Evolutionary conservation across 768 basidiomycete species (phyloP), one percentile per base, ranked within the genome.

Genomic region (Suillus weaverae): DNA sequence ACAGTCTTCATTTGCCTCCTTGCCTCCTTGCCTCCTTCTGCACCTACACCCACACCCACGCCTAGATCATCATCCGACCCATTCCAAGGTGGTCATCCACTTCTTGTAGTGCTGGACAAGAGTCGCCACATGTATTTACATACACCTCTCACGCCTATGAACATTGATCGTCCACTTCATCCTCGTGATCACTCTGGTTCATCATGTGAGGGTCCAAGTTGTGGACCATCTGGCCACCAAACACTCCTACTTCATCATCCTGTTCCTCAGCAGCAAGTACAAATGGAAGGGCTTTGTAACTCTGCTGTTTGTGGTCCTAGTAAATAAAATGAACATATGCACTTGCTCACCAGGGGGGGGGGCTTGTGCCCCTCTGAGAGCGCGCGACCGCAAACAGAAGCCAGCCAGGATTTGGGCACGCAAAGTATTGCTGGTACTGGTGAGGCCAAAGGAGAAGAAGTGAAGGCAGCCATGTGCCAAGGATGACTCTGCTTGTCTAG

Each of bases 1-100:
- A 75, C 4, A 76, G 74, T 11, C 73, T 81, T 14, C 76, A 85
- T 1, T 26, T 26, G 26, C 26, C 26, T 26, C 26, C 26, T 81
- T n/a, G n/a, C n/a, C n/a, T n/a, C n/a, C n/a, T n/a, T 90, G 4
- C 88, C 89, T 4, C 85, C 86, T 9, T 88, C 89, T 1, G 84
- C 86, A 18, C 82, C 83, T 53, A 26, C 26, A 26, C 26, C 26
- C 26, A 79, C 81, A 2, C 74, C 79, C 57, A 75, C 77, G 22
- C 71, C 78, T 51, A 82, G 83, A 20, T 81, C 83, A 11, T 86
- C 86, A 1, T 88, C 90, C 0, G 85, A 85, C 16, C 92, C 92
- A 14, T 94, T 92, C 80, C 80, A 91, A 66, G 92, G 92, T 39
- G 90, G 91, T 2, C 89, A 90, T 4, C 92, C 92, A 0, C 91